Evolutionary conservation across 805 yeast species (phyloP), one percentile per base, ranked within the genome.

Genomic region (Candida jianshihensis): DNA sequence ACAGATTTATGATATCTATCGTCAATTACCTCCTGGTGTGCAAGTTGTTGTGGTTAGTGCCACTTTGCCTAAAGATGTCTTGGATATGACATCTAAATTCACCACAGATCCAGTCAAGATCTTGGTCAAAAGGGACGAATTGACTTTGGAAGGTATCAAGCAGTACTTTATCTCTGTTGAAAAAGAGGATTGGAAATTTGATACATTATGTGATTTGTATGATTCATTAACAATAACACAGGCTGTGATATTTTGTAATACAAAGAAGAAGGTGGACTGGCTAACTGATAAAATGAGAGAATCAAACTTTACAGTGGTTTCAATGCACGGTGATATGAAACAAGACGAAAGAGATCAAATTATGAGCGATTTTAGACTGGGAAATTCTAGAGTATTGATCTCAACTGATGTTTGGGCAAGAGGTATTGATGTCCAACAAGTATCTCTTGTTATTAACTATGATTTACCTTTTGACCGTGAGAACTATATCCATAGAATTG

Each of bases 351-450:
- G 98, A 66, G 97, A 92, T 64, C 68, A 76, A 53, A 85, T 92
- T 52, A 92, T 92, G 98, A 78, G 78, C 60, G 97, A 89, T 63
- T 92, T 92, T 77, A 75, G 98, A 63, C 71, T 82, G 41, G 98
- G 98, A 41, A 77, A 83, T 48, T 85, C 96, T 37, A 77, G 98
- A 60, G 90, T 92, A 34, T 70, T 92, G 60, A 92, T 92, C 58
- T 82, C 97, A 49, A 92, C 98, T 29, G 98, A 92, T 65, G 83
- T 92, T 54, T 84, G 90, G 81, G 98, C 98, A 34, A 76, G 98
- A 66, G 98, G 98, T 59, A 92, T 90, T 48, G 98, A 90, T 65
- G 97, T 90, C 42, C 98, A 90, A 70, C 97, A 90, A 60, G 96
- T 90, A 33, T 89, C 97, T 11, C 67, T 90, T 49, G 98, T 90